phyloP scores from a whole-genome alignment of 1,139 yeast genomes.

The Scheffersomyces illinoinensis region DNA sequence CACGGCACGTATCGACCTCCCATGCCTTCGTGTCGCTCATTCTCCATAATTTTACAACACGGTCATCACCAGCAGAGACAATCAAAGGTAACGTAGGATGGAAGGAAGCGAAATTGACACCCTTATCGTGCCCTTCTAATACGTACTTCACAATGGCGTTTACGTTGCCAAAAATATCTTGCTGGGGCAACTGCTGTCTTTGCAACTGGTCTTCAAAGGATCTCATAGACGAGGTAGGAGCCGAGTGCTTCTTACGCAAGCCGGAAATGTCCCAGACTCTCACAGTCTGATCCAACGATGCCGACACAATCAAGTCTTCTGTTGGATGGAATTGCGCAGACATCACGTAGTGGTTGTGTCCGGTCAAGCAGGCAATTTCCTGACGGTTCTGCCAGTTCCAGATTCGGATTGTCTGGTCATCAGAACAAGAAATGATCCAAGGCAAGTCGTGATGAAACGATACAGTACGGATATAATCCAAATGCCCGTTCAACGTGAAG shows the following conservation, averaged over 20 bases:
- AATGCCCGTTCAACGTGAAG: constrained; percentile 88
- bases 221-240: constrained; percentile 57
- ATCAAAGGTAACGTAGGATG: constrained; percentile 96
- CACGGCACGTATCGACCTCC: constrained; percentile 98
- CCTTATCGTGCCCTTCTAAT: constrained; percentile 96
- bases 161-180: constrained; percentile 90
- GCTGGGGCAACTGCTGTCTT: constrained; percentile 73
- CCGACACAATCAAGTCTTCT: constrained; percentile 92
- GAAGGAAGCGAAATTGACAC: constrained; percentile 98
- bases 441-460: constrained; percentile 96
- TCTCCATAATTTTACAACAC: constrained; percentile 95
- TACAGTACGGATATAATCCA: constrained; percentile 93
- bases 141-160: constrained; percentile 96
- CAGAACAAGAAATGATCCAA: constrained; percentile 95
- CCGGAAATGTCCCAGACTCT: constrained; percentile 99
- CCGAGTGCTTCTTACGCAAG: constrained; percentile 91
- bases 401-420: constrained; percentile 96
- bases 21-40: constrained; percentile 98
- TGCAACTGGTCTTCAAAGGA: constrained; percentile 80
- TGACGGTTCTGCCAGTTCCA: constrained; percentile 99
- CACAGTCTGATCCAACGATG: constrained; percentile 97
- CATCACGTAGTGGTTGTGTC: constrained; percentile 98
- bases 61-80: constrained; percentile 95
- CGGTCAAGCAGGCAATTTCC: constrained; percentile 95
- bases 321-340: constrained; percentile 97